Evolutionary conservation across 1,139 yeast species (phyloP).

Genomic region (Candida dubliniensis): DNA sequence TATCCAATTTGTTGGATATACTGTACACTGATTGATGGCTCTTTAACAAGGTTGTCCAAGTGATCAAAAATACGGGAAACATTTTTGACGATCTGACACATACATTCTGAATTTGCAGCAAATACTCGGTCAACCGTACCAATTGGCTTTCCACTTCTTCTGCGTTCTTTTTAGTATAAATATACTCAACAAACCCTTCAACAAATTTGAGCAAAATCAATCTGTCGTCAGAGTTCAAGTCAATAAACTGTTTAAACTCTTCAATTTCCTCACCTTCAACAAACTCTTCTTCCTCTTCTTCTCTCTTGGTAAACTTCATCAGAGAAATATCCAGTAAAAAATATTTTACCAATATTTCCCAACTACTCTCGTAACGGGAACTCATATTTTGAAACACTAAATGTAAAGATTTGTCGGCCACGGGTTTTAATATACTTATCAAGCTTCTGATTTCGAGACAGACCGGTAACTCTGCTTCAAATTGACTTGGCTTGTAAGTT

Average conservation of each 20-base stretch:
- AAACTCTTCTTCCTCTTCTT: conserved; percentile 13
- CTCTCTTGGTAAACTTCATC: conserved; percentile 19
- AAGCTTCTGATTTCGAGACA: conserved; percentile 41
- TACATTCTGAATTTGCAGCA: conserved; percentile 23
- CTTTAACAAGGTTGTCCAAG: conserved; percentile 31
- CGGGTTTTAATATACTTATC: conserved; percentile 19
- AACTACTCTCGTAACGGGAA: conserved; percentile 22
- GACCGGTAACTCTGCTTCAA: conserved; percentile 26
- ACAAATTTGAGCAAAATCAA: conserved; percentile 26
- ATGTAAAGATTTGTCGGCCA: conserved; percentile 6
- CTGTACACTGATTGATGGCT: conserved; percentile 16
- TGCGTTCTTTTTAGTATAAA: conserved; percentile 17
- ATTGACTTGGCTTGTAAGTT: conserved; percentile 19
- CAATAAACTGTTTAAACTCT: conserved; percentile 25
- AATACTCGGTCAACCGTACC: conserved; percentile 22
- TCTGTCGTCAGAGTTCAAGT: conserved; percentile 22
- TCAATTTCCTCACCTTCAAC: conserved; percentile 18
- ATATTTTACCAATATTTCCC: conserved; percentile 42
- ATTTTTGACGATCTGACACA: conserved; percentile 22
- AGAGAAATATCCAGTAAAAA: conserved; percentile 45
- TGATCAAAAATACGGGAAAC: conserved; percentile 24
- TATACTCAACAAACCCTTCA: conserved; percentile 23
- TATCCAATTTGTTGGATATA: conserved; percentile 27
- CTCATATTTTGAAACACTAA: conserved; percentile 8
- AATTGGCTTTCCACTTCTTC: conserved; percentile 20